Conservation (phyloP, 2,329 filamentous ascomycete species). For the Hypomyces rosellus region DNA sequence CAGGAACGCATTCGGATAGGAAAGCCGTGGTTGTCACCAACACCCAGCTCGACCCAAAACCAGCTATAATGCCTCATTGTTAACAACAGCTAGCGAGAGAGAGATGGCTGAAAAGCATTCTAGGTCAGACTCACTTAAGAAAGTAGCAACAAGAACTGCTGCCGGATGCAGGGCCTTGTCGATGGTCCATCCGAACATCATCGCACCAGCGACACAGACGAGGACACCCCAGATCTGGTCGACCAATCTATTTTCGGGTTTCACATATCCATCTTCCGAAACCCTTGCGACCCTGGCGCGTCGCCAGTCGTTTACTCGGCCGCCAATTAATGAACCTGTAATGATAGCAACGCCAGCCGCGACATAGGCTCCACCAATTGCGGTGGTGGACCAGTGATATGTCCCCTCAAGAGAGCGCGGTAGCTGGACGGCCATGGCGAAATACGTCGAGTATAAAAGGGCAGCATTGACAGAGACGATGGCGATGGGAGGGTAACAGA, state of each 20-base stretch:
- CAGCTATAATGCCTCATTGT: conserved; percentile 18
- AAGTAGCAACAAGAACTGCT: conserved; percentile 23
- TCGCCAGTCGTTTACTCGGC: conserved; percentile 32
- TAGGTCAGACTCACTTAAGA: conserved; percentile 20
- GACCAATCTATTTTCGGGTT: conserved; percentile 32
- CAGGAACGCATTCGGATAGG: conserved; percentile 33
- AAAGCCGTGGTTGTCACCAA: conserved; percentile 36
- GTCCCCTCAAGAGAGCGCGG: conserved; percentile 22
- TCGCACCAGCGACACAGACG: conserved; percentile 29
- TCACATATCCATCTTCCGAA: conserved; percentile 15
- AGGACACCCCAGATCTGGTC: conserved; percentile 35
- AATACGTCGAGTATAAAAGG: conserved; percentile 27
- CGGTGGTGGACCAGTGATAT: conserved; percentile 29
- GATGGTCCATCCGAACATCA: conserved; percentile 37
- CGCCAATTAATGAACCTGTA: conserved; percentile 30
- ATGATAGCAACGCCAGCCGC: conserved; percentile 20
- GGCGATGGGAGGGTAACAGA: conserved; percentile 27
- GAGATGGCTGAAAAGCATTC: neutral
- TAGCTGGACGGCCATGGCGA: conserved; percentile 25
- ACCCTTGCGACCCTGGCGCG: conserved; percentile 17
- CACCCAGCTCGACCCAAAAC: conserved; percentile 34
- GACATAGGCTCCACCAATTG: conserved; percentile 31
- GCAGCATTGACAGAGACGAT: conserved; percentile 29
- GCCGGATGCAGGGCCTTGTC: conserved; percentile 22
- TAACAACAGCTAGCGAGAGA: neutral